Base-by-base conservation (phyloP, 2,329 filamentous ascomycete species). In the Aureobasidium sp. region DNA sequence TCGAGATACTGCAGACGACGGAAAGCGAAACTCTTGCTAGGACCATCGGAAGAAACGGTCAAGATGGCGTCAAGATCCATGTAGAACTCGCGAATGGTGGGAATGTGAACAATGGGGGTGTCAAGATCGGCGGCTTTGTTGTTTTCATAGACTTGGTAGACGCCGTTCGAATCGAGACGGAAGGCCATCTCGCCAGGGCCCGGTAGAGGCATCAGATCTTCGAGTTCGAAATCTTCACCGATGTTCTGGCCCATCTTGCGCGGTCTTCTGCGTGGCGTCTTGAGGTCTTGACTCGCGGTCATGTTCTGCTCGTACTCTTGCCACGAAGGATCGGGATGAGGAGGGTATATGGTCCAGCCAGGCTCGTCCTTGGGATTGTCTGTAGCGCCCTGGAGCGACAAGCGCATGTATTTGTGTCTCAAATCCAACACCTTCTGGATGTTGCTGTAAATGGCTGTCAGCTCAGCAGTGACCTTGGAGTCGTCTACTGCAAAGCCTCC, bases 21-120 rank as follows among this genome's bases (percentile, higher is more conserved):
- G 74, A 96, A 99, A 1, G 94, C 93, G 74, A 97, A 97, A 70
- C 91, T 97, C 77, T 99, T 99, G 74, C 88, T 93, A 0, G 94
- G 94, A 0, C 94, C 94, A 71, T 99, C 93, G 0, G 92, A 96
- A 0, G 92, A 96, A n/a, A 95, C 85, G 63, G 88, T 86, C 58
- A 96, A 80, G 62, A 97, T 87, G 24, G 86, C 81, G 71, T 99
- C 94, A 29, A 99, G 79, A 71, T 97, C 93, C 80, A 96, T 89
- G 74, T 97, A 99, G 70, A 92, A 99, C 70, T 99, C 93, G 69
- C 92, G 85, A 69, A 97, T 85, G 5, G 90, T 96, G 0, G 94
- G 94, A n/a, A 97, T 89, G 49, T 85, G 81, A 54, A 96, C 82
- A 17, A 91, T 84, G 0, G 93, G 91, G 19, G 81, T 80, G 64